phyloP scores from a whole-genome alignment of 352 stramenopile species.

The Globisporangium orthogonon region DNA sequence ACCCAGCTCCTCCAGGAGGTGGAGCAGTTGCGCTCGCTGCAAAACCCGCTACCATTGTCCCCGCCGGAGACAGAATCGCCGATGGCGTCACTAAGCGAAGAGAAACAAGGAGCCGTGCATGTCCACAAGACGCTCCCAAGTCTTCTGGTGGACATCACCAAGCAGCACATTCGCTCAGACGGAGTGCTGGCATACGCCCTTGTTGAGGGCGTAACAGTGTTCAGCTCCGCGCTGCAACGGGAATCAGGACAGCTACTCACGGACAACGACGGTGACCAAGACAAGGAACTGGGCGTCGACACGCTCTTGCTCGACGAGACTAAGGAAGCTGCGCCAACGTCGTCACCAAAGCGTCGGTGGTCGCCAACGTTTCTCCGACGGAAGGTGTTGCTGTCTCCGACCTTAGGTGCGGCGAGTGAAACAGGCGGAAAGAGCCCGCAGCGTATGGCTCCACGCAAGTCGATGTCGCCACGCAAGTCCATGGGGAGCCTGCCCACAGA shows the following conservation, averaged over 20 bases:
- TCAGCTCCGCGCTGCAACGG: constrained; percentile 27
- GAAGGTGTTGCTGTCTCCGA: constrained; percentile 13
- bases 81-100: too few relatives aligned
- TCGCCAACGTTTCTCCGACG: constrained; percentile 32
- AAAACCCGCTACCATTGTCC: constrained; percentile 3
- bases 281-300: not conserved
- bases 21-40: constrained; percentile 30
- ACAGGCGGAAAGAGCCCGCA: not conserved
- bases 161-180: constrained; percentile 15
- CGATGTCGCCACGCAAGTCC: not conserved
- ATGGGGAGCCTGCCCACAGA: too few relatives aligned
- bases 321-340: constrained; percentile 3
- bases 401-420: not conserved
- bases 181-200: constrained; percentile 40
- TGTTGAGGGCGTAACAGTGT: constrained; percentile 32
- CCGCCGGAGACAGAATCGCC: not conserved
- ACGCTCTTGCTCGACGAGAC: not conserved
- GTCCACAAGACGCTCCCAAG: constrained; percentile 33
- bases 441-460: not conserved
- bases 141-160: constrained; percentile 38
- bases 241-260: constrained; percentile 8
- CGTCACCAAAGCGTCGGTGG: constrained; percentile 28
- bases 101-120: constrained; percentile 1
- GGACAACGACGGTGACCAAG: constrained; percentile 12
- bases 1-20: constrained; percentile 40